A percentile compares a stretch with the other conserved stretches of the same genome.
These are phyloP conservation scores for Trichoderma hamatum DNA, from an alignment of 2,329 filamentous ascomycete species.

Conservation along the genomic window DNA sequence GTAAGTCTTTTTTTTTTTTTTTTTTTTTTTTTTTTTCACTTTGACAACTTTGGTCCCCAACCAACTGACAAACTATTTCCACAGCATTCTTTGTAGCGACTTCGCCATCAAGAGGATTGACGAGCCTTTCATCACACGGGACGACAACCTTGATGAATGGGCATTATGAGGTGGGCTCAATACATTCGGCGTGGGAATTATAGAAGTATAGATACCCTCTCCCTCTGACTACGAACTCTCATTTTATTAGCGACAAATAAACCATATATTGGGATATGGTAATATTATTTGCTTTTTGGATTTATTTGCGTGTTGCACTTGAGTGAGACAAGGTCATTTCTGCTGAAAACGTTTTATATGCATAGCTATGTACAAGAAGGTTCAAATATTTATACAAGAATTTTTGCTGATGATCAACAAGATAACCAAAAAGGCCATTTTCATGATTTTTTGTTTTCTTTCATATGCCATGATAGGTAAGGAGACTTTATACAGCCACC, in stretches of 20 bases:
- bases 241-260: slow-evolving; percentile 11
- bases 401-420: neutral
- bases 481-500: neutral
- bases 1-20: too few relatives aligned
- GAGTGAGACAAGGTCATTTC: neutral
- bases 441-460: neutral
- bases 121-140: slow-evolving; percentile 79
- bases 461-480: neutral
- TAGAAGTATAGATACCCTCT: slow-evolving; percentile 26
- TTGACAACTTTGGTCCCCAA: neutral
- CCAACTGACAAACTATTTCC: slow-evolving; percentile 23
- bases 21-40: neutral
- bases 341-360: neutral
- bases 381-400: neutral
- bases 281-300: neutral
- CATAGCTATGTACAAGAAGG: neutral
- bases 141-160: slow-evolving; percentile 82
- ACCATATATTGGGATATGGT: neutral
- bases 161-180: slow-evolving; percentile 51
- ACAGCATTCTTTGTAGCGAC: slow-evolving; percentile 89
- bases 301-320: neutral
- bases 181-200: slow-evolving; percentile 15
- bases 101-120: slow-evolving; percentile 93
- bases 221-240: slow-evolving; percentile 3
- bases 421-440: neutral